Percentiles rank a stretch among this genome's conserved stretches.
phyloP scores from a whole-genome alignment of 2,329 filamentous ascomycete genomes.

The Aciculosporium take region DNA sequence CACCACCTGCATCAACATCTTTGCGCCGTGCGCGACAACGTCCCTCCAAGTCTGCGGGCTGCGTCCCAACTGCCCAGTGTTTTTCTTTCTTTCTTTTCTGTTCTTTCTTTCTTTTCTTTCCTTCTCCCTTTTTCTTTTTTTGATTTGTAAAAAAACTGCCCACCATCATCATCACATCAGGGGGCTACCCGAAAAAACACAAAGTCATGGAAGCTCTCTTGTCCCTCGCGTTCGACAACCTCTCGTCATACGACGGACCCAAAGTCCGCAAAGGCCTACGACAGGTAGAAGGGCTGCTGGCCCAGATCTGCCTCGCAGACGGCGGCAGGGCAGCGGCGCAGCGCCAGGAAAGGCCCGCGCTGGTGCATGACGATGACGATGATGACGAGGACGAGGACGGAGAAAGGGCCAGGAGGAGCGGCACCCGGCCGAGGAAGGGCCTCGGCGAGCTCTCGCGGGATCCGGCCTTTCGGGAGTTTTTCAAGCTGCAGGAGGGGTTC shows the following conservation, averaged over 20 bases:
- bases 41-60: not conserved
- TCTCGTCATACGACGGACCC: conserved; percentile 76
- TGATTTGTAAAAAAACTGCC: too few relatives aligned
- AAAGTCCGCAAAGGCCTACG: conserved; percentile 90
- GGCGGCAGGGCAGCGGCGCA: conserved; percentile 4
- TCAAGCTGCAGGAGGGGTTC: conserved; percentile 91
- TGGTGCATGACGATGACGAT: too few relatives aligned
- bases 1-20: conserved; percentile 16
- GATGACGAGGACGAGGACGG: not conserved
- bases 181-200: conserved; percentile 1
- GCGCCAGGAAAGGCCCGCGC: not conserved
- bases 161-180: too few relatives aligned
- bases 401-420: conserved; percentile 14
- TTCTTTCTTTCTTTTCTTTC: too few relatives aligned
- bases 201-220: conserved; percentile 73
- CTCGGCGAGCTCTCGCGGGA: conserved; percentile 62
- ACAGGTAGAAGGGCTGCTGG: conserved; percentile 85
- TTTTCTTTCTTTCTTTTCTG: too few relatives aligned
- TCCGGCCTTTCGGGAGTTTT: conserved; percentile 88
- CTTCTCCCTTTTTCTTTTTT: too few relatives aligned
- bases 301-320: conserved; percentile 76
- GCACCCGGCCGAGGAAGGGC: conserved; percentile 41
- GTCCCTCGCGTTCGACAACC: conserved; percentile 88
- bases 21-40: conserved; percentile 1
- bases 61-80: conserved; percentile 1